Evolutionary conservation across 1,139 yeast genomes (phyloP), one percentile per base, ranked within the genome.

Genomic region (Candida freyschussii): DNA sequence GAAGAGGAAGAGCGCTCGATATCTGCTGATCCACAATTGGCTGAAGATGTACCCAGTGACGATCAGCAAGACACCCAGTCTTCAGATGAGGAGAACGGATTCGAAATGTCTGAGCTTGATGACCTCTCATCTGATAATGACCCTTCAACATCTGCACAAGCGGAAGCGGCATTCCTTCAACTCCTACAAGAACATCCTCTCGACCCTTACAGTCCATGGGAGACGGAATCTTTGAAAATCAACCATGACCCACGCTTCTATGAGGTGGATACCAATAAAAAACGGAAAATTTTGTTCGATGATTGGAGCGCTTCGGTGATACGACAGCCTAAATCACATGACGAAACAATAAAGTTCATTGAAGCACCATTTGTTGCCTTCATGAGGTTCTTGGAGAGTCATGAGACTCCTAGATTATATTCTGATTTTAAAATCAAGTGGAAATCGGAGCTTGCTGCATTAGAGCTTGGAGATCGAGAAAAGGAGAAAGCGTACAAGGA

Each of bases 171-270:
- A 5, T 62, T 62, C 36, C 27, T 49, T 14, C 36, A 43, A 10
- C 43, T 69, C 44, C 51, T 70, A 9, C 43, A 47, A 7, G 50
- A 47, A 6, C 19, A 37, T 5, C 17, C 47, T 0, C 40, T 67
- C 4, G 63, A 69, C 38, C 69, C 73, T 1, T 68, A 47, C 38
- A 56, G 66, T 4, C 48, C 69, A 1, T 74, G 76, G 73, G 74
- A 69, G 24, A 47, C 55, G 0, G 77, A 70, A 43, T 53, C 62
- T n/a, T 48, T 54, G 6, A 58, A 57, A 26, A 44, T 74, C 2
- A 47, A 63, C 2, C 43, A 56, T 19, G 69, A 67, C 32, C 63
- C 66, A 2, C 48, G 65, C 16, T 73, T 62, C 45, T 53, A 56
- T 25, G 50, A 43, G 7, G 38, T 68, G 21, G 68, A 61, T 21